Evolutionary conservation across 73 alveolate species (phyloP).

Genomic region (Stentor coeruleus): DNA sequence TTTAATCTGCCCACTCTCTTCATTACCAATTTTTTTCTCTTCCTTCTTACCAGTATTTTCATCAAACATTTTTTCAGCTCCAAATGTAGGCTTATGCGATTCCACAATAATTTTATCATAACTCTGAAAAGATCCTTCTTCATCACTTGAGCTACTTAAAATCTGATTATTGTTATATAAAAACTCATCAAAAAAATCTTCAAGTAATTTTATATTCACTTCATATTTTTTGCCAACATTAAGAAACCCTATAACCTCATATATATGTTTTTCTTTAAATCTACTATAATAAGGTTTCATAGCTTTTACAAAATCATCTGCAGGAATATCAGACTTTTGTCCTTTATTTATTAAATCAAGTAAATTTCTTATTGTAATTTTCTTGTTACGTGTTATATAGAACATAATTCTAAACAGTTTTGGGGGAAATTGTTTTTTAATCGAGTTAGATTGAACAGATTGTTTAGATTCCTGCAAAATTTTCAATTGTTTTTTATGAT

Average conservation of each 20-base stretch:
- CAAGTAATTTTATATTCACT: too few relatives aligned
- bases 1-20: too few relatives aligned
- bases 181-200: background rate
- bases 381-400: background rate
- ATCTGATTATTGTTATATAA: background rate
- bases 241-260: background rate
- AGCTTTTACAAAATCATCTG: background rate
- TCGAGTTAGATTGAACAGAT: background rate
- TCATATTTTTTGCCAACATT: too few relatives aligned
- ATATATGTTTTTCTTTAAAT: background rate
- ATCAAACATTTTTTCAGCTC: too few relatives aligned
- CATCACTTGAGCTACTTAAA: background rate
- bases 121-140: background rate
- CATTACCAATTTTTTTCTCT: too few relatives aligned
- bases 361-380: background rate
- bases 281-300: too few relatives aligned
- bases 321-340: background rate
- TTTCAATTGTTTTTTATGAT: background rate
- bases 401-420: background rate
- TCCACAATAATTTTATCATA: too few relatives aligned
- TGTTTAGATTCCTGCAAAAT: too few relatives aligned
- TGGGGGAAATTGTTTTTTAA: background rate
- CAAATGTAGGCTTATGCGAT: too few relatives aligned
- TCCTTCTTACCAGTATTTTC: too few relatives aligned
- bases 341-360: too few relatives aligned